Evolutionary conservation across 139 green algal species (phyloP).

Genomic region (Mychonastes homosphaera): DNA sequence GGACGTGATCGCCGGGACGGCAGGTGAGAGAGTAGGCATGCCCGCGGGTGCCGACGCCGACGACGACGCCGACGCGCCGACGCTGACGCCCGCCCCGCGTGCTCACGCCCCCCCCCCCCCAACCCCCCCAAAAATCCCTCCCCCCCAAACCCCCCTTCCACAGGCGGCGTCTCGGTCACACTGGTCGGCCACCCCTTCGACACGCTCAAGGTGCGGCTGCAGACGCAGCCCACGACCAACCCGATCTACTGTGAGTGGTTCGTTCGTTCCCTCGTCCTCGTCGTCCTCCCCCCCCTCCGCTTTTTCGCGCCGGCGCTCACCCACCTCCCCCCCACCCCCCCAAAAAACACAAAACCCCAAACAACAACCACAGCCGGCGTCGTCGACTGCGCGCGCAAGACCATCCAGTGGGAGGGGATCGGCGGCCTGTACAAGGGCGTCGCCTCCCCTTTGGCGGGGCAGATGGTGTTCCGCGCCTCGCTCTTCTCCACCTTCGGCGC

Average conservation of each 20-base stretch:
- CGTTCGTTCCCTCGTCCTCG: not conserved
- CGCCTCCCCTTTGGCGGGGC: constrained; percentile 74
- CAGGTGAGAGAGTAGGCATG: constrained; percentile 27
- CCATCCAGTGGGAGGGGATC: constrained; percentile 79
- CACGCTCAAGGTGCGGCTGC: constrained; percentile 85
- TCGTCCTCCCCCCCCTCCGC: not conserved
- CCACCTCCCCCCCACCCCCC: too few relatives aligned
- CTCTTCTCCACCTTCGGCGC: constrained; percentile 78
- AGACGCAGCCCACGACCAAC: constrained; percentile 74
- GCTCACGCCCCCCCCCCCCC: not conserved
- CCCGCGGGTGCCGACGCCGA: not conserved
- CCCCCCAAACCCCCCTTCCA: not conserved
- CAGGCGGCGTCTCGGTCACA: constrained; percentile 81
- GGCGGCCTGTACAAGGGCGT: constrained; percentile 90
- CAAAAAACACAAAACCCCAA: too few relatives aligned
- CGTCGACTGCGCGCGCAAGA: constrained; percentile 83
- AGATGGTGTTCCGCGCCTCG: constrained; percentile 87
- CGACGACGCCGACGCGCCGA: too few relatives aligned
- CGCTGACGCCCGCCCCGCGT: not conserved
- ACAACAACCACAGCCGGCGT: constrained; percentile 72
- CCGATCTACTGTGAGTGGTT: constrained; percentile 74
- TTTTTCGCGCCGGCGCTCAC: not conserved
- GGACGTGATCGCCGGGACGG: constrained; percentile 68
- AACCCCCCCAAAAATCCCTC: not conserved
- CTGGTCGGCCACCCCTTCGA: constrained; percentile 83